Evolutionary conservation across 1,284 basidiomycete species (phyloP).

Genomic region (Mrakiaceae sp.): DNA sequence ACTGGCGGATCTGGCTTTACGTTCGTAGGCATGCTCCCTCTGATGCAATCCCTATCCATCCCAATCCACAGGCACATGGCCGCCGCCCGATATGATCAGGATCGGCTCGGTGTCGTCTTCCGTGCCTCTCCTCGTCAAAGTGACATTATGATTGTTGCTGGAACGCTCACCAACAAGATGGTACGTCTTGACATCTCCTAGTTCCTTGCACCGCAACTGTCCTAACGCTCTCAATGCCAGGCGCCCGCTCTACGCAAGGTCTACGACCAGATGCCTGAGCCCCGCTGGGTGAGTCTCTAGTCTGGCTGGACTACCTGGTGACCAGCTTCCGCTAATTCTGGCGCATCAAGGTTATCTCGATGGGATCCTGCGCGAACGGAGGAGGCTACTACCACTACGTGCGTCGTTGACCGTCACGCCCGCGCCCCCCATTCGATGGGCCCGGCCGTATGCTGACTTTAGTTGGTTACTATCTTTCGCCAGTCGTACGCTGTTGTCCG

Average conservation of each 20-base stretch:
- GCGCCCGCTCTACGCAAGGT: constrained; percentile 89
- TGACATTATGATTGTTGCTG: constrained; percentile 99
- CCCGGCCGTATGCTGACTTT: not conserved
- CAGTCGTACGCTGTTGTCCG: constrained; percentile 96
- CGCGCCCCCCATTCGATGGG: not conserved
- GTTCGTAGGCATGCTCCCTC: constrained; percentile 27
- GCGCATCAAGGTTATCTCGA: constrained; percentile 67
- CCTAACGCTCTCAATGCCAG: too few relatives aligned
- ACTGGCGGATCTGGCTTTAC: not conserved
- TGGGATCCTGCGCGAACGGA: constrained; percentile 93
- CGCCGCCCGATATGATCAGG: constrained; percentile 96
- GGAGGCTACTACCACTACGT: constrained; percentile 82
- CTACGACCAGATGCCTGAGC: constrained; percentile 95
- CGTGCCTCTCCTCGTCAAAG: constrained; percentile 95
- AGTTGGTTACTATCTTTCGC: constrained; percentile 19
- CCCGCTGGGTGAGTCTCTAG: constrained; percentile 36
- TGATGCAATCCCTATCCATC: not conserved
- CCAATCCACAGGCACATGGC: constrained; percentile 62
- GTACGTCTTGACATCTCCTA: too few relatives aligned
- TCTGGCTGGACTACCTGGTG: too few relatives aligned
- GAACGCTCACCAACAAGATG: constrained; percentile 99
- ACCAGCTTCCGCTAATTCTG: too few relatives aligned
- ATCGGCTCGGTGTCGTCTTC: constrained; percentile 94
- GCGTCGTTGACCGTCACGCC: not conserved
- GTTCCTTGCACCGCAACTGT: too few relatives aligned